phyloP scores from a whole-genome alignment of 2,329 filamentous ascomycete genomes.

The Aureobasidium zeae region DNA sequence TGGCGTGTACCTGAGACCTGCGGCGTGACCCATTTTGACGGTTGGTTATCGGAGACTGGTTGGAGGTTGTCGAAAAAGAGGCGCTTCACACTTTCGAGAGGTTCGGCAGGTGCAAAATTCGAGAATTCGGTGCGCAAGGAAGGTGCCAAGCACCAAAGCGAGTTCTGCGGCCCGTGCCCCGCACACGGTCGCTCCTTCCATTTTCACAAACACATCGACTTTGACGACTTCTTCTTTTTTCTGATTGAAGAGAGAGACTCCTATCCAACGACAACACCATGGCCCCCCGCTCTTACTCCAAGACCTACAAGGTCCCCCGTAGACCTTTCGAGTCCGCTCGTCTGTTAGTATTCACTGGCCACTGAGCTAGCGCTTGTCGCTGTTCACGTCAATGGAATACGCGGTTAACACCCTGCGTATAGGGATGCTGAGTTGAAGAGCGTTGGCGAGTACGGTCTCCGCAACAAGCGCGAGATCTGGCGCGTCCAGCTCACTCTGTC shows the following conservation, averaged over 20 bases:
- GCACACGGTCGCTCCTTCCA: neutral
- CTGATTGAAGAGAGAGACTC: neutral
- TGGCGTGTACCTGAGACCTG: conserved; percentile 31
- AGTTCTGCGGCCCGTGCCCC: neutral
- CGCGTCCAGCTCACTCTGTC: conserved; percentile 98
- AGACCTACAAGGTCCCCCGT: conserved; percentile 96
- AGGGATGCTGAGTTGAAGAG: conserved; percentile 99
- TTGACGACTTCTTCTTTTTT: neutral
- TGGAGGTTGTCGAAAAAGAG: conserved; percentile 9
- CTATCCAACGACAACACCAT: conserved; percentile 30
- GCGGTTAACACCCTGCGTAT: conserved; percentile 54
- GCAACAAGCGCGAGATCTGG: conserved; percentile 99
- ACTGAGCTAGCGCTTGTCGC: conserved; percentile 98
- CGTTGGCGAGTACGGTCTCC: conserved; percentile 98
- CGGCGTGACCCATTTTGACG: conserved; percentile 46
- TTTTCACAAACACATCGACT: neutral
- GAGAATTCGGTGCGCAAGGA: neutral
- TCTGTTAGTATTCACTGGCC: conserved; percentile 92
- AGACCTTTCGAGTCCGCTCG: conserved; percentile 99
- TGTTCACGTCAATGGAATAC: conserved; percentile 82
- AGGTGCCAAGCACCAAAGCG: neutral
- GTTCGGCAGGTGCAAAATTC: neutral
- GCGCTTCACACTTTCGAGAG: neutral
- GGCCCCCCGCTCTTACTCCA: conserved; percentile 69
- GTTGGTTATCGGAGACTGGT: conserved; percentile 10